Conservation (phyloP, 805 yeast genomes). For the Wickerhamomyces bisporus region DNA sequence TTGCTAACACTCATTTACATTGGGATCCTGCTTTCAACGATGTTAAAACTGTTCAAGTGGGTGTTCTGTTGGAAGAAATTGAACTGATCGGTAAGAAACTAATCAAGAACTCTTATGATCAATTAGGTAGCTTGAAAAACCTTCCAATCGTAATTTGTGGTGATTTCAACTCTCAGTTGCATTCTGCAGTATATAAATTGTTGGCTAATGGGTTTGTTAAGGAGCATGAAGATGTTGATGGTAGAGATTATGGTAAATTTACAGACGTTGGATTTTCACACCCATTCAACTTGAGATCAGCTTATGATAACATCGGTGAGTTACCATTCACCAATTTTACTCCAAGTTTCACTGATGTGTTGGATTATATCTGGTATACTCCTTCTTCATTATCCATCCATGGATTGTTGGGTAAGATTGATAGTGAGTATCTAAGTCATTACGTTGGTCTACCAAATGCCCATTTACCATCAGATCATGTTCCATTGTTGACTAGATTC, state of each 20-base stretch:
- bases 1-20: constrained; percentile 91
- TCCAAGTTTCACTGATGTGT: constrained; percentile 87
- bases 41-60: constrained; percentile 94
- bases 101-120: constrained; percentile 32
- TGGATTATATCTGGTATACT: constrained; percentile 95
- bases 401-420: constrained; percentile 83
- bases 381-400: constrained; percentile 74
- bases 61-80: constrained; percentile 83
- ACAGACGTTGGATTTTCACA: constrained; percentile 87
- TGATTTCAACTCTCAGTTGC: constrained; percentile 84
- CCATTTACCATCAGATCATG: constrained; percentile 91
- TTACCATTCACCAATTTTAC: constrained; percentile 92
- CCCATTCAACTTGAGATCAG: constrained; percentile 73
- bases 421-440: constrained; percentile 66
- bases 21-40: constrained; percentile 98
- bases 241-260: constrained; percentile 85
- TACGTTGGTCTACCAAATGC: constrained; percentile 92
- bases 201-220: constrained; percentile 77
- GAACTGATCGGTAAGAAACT: constrained; percentile 49
- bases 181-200: constrained; percentile 90
- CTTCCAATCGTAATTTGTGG: constrained; percentile 86
- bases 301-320: constrained; percentile 81
- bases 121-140: constrained; percentile 40
- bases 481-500: constrained; percentile 78
- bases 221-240: constrained; percentile 74